Conservation (phyloP, 768 basidiomycete species). For the Gelatoporia subvermispora region DNA sequence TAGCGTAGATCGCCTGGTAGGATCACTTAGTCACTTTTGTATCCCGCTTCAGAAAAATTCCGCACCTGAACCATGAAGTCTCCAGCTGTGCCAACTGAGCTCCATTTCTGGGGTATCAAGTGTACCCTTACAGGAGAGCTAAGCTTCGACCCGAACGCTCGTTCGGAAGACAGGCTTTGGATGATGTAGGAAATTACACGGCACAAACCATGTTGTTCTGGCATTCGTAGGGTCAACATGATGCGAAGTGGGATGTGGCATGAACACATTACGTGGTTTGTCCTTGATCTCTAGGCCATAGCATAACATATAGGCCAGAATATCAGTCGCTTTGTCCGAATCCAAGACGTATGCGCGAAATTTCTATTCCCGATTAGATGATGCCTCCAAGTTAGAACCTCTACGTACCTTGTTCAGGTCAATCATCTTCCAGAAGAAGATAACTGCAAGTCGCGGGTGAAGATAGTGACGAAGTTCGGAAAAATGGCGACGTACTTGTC, state of each 20-base stretch:
- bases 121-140: slow-evolving; percentile 58
- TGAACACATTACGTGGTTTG: slow-evolving; percentile 61
- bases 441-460: slow-evolving; percentile 42
- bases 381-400: background rate
- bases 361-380: slow-evolving; percentile 53
- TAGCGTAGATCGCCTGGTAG: slow-evolving; percentile 76
- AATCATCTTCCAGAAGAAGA: slow-evolving; percentile 86
- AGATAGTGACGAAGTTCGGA: background rate
- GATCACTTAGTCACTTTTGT: slow-evolving; percentile 4
- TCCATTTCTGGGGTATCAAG: slow-evolving; percentile 78
- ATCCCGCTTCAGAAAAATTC: background rate
- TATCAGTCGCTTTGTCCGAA: slow-evolving; percentile 71
- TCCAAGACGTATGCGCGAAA: slow-evolving; percentile 80
- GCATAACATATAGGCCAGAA: slow-evolving; percentile 74
- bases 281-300: slow-evolving; percentile 89
- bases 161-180: slow-evolving; percentile 85
- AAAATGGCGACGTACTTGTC: slow-evolving; percentile 48
- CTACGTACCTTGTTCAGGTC: slow-evolving; percentile 81
- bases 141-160: slow-evolving; percentile 67
- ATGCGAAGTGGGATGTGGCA: background rate
- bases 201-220: slow-evolving; percentile 89
- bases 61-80: slow-evolving; percentile 87
- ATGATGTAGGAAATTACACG: slow-evolving; percentile 87
- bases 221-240: background rate
- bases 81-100: slow-evolving; percentile 62